Conservation (phyloP, 2,329 filamentous ascomycete genomes). For the Cordyceps sp. region DNA sequence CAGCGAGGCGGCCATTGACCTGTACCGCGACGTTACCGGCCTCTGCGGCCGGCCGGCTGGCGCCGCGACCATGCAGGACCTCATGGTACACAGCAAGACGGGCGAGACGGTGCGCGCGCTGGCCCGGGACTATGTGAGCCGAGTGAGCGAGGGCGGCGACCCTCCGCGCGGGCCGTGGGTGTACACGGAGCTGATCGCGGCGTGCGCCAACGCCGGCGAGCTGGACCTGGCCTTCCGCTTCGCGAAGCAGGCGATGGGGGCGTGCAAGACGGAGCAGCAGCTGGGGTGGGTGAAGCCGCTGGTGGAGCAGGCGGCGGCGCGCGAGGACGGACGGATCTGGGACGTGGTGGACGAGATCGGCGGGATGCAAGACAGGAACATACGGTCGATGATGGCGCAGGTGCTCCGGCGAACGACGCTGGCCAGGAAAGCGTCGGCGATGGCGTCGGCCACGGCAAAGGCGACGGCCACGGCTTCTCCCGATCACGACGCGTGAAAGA, state of each 20-base stretch:
- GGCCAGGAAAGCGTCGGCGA: too few species aligned
- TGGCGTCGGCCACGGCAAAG: too few species aligned
- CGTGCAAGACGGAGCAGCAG: slow-evolving; percentile 2
- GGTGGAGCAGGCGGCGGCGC: slow-evolving; percentile 10
- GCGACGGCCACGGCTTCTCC: too few species aligned
- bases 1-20: slow-evolving; percentile 13
- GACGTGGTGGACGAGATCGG: slow-evolving; percentile 13
- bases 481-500: too few species aligned
- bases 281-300: slow-evolving; percentile 13
- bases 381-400: slow-evolving; percentile 7
- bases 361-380: slow-evolving; percentile 4
- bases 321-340: slow-evolving; percentile 16
- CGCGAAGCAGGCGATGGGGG: slow-evolving; percentile 6
- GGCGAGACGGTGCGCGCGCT: slow-evolving; percentile 9
- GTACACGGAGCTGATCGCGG: slow-evolving; percentile 12
- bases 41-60: slow-evolving; percentile 13
- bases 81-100: slow-evolving; percentile 13
- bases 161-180: slow-evolving; percentile 4
- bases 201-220: slow-evolving; percentile 12
- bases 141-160: slow-evolving; percentile 5
- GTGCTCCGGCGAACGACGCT: too few species aligned
- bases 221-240: slow-evolving; percentile 18
- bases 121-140: slow-evolving; percentile 13
- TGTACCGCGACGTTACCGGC: slow-evolving; percentile 13
- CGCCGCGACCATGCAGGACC: slow-evolving; percentile 10